phyloP scores from a whole-genome alignment of 129 eudicot genomes.

The Flaveria brownii region DNA sequence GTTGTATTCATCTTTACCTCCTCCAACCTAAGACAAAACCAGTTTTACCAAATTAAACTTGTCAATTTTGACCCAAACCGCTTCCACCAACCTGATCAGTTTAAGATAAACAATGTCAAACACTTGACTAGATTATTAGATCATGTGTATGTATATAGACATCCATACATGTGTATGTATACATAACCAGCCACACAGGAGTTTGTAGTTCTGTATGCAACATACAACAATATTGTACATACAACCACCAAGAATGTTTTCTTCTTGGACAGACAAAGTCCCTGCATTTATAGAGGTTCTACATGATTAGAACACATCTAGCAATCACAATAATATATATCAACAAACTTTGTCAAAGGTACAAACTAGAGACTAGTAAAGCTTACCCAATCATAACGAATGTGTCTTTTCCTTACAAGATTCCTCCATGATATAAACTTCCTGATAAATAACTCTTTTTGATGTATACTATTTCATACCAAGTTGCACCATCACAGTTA shows the following conservation, averaged over 20 bases:
- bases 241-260: conserved; percentile 51
- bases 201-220: conserved; percentile 27
- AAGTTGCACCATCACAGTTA: conserved; percentile 36
- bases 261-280: conserved; percentile 54
- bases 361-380: not conserved
- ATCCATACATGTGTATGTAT: no score
- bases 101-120: no score
- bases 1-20: no score
- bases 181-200: not conserved
- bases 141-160: no score
- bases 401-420: conserved; percentile 46
- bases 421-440: conserved; percentile 62
- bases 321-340: not conserved
- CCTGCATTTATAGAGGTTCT: conserved; percentile 44
- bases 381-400: conserved; percentile 42
- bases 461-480: conserved; percentile 45
- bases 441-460: conserved; percentile 60
- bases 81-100: no score
- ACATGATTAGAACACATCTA: conserved; percentile 27
- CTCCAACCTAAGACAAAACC: no score
- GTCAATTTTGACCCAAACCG: no score
- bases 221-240: conserved; percentile 50
- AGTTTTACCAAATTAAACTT: no score
- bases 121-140: no score
- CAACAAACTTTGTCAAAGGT: conserved; percentile 11